Conservation (phyloP, 768 basidiomycete genomes). For the Macrolepiota albuminosa region DNA sequence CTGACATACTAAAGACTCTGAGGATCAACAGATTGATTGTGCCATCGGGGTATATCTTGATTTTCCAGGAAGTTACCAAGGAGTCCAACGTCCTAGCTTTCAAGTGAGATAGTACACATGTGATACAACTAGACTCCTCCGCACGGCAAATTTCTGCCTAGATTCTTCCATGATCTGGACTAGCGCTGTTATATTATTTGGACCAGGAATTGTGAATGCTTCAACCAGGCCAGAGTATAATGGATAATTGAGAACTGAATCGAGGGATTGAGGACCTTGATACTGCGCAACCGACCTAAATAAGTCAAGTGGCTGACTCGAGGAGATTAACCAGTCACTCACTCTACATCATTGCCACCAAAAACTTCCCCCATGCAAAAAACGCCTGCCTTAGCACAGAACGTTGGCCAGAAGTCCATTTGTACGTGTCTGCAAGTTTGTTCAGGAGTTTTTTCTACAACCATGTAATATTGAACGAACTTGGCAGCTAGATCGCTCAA, state of each 20-base stretch:
- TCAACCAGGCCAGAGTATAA: conserved; percentile 57
- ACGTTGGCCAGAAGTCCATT: conserved; percentile 70
- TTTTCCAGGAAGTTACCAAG: conserved; percentile 82
- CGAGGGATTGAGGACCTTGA: conserved; percentile 58
- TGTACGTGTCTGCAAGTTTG: conserved; percentile 55
- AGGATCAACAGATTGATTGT: conserved; percentile 64
- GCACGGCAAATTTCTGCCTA: conserved; percentile 42
- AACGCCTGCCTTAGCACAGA: conserved; percentile 71
- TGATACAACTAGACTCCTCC: conserved; percentile 18
- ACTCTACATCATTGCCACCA: conserved; percentile 50
- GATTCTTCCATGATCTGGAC: conserved; percentile 47
- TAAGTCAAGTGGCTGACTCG: not conserved
- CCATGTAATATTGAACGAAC: conserved; percentile 22
- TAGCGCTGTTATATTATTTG: conserved; percentile 55
- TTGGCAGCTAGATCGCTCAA: conserved; percentile 35
- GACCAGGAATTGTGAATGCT: conserved; percentile 72
- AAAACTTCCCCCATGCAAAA: conserved; percentile 86
- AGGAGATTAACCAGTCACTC: conserved; percentile 9
- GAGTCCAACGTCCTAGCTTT: conserved; percentile 31
- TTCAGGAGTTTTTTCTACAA: not conserved
- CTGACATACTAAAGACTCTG: conserved; percentile 59
- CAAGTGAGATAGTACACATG: not conserved
- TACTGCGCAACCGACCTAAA: conserved; percentile 50
- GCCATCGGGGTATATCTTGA: conserved; percentile 74
- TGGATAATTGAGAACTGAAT: conserved; percentile 71